Evolutionary conservation across 306 rosid species (phyloP).

Genomic region (Clitoria ternatea): DNA sequence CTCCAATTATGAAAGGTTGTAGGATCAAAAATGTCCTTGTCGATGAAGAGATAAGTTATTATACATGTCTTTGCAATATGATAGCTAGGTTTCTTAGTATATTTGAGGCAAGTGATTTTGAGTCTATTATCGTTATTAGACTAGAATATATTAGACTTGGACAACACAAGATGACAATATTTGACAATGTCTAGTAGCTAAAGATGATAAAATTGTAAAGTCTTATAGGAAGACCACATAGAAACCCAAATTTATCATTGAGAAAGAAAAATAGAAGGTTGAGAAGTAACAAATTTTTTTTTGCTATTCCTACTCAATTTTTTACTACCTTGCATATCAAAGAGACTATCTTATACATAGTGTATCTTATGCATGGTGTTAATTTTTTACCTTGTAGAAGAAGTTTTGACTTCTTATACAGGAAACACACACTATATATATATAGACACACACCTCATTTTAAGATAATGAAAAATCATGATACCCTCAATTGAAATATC

Average conservation of each 20-base stretch:
- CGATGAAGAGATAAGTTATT: too few relatives aligned
- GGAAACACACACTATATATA: too few relatives aligned
- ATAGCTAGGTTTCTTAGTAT: too few relatives aligned
- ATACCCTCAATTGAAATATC: background rate
- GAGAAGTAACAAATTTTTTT: constrained; percentile 35
- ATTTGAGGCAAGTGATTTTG: too few relatives aligned
- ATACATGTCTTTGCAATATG: too few relatives aligned
- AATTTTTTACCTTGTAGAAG: constrained; percentile 57
- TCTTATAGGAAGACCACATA: constrained; percentile 68
- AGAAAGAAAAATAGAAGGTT: constrained; percentile 82
- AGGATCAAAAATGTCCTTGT: too few relatives aligned
- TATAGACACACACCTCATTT: constrained; percentile 44
- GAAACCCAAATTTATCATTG: constrained; percentile 79
- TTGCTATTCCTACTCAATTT: background rate
- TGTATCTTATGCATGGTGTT: too few relatives aligned
- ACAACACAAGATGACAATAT: constrained; percentile 94
- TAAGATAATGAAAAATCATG: background rate
- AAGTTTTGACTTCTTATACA: constrained; percentile 85
- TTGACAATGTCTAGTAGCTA: constrained; percentile 72
- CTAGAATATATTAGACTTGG: constrained; percentile 97
- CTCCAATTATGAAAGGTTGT: too few relatives aligned
- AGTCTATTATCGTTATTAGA: constrained; percentile 79
- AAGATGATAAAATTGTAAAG: constrained; percentile 71
- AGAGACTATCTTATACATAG: too few relatives aligned
- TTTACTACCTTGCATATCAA: background rate